These are phyloP conservation scores for Zalaria obscura DNA, from an alignment of 2,329 filamentous ascomycete genomes.

Conservation along the genomic window DNA sequence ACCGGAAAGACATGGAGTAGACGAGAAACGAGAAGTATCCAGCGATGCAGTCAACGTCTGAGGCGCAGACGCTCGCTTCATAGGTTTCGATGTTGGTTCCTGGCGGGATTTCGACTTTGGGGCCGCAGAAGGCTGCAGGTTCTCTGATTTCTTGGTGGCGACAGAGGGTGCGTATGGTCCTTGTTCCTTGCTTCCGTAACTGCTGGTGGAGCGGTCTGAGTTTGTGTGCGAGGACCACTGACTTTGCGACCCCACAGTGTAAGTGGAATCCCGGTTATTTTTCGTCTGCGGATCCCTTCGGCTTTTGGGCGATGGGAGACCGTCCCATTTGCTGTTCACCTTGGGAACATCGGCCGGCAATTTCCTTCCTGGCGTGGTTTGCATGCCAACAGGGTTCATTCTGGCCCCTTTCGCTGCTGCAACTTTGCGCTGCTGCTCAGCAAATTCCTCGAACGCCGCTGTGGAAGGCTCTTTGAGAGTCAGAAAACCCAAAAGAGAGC, in stretches of 20 bases:
- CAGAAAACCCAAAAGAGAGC: conserved; percentile 24
- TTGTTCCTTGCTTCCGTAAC: neutral
- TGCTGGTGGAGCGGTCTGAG: neutral
- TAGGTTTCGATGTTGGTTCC: neutral
- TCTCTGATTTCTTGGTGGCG: neutral
- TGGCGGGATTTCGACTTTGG: neutral
- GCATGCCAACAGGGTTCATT: conserved; percentile 17
- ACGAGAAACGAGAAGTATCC: neutral
- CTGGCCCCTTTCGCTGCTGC: conserved; percentile 14
- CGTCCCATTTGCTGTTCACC: conserved; percentile 41
- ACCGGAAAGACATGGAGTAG: neutral
- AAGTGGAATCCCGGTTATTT: no score
- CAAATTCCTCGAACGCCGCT: conserved; percentile 30
- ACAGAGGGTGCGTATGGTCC: neutral
- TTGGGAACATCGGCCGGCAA: conserved; percentile 35
- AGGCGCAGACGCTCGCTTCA: neutral
- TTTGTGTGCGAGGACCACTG: neutral
- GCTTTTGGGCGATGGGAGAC: conserved; percentile 21
- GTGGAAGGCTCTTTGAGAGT: conserved; percentile 35
- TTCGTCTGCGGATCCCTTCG: neutral
- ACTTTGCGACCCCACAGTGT: no score
- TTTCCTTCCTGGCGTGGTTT: conserved; percentile 27
- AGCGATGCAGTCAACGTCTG: neutral
- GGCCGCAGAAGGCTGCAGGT: neutral
- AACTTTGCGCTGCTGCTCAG: conserved; percentile 27